phyloP scores from a whole-genome alignment of 2,329 filamentous ascomycete species.

The Botrytis fragariae region DNA sequence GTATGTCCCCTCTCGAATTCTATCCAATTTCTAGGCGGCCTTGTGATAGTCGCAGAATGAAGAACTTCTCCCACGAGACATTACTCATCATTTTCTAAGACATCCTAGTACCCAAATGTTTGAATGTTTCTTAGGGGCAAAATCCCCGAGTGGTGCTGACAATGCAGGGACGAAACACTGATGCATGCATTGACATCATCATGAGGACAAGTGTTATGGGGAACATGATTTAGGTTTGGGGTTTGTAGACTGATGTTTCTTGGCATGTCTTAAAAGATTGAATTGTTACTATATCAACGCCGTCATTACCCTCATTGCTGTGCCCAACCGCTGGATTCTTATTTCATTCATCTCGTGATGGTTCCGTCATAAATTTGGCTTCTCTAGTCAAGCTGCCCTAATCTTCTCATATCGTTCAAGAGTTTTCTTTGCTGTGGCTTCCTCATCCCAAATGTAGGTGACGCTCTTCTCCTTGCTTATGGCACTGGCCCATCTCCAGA shows the following conservation, averaged over 20 bases:
- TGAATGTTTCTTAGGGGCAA: not conserved
- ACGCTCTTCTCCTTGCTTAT: slow-evolving; percentile 65
- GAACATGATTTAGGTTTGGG: not conserved
- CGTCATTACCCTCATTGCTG: slow-evolving; percentile 7
- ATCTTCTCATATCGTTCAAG: slow-evolving; percentile 40
- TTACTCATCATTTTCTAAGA: not conserved
- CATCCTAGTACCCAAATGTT: not conserved
- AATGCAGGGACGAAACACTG: slow-evolving; percentile 6
- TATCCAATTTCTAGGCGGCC: not conserved
- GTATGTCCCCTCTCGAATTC: not conserved
- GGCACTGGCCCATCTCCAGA: slow-evolving; percentile 63
- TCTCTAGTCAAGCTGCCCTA: slow-evolving; percentile 9
- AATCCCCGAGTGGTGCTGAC: slow-evolving; percentile 9
- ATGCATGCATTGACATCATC: slow-evolving; percentile 8
- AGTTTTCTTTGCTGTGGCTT: slow-evolving; percentile 43
- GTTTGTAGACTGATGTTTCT: not conserved
- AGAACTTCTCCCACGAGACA: not conserved
- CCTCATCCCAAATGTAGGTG: slow-evolving; percentile 58
- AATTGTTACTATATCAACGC: slow-evolving; percentile 12
- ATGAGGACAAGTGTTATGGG: not conserved
- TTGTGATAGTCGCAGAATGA: not conserved
- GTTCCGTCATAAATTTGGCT: not conserved
- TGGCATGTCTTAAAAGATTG: slow-evolving; percentile 10
- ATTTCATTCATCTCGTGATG: not conserved
- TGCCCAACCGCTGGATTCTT: not conserved